phyloP scores from a whole-genome alignment of 495 filamentous ascomycete species.

The Talaromyces nanjingensis region DNA sequence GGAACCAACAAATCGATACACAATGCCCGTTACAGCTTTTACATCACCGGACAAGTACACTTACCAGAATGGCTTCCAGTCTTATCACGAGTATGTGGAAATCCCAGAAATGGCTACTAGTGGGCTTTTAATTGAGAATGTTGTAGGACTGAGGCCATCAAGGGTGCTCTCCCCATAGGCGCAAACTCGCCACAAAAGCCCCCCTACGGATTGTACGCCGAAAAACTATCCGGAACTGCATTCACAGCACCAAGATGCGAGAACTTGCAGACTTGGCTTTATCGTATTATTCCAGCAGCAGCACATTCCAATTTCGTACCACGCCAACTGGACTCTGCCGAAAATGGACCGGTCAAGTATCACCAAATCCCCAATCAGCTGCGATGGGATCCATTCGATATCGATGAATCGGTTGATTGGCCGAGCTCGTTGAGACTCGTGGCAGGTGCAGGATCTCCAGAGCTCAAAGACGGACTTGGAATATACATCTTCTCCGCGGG shows the following conservation, averaged over 20 bases:
- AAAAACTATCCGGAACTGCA: slow-evolving; percentile 89
- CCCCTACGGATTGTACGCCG: slow-evolving; percentile 76
- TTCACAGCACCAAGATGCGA: slow-evolving; percentile 90
- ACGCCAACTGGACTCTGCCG: slow-evolving; percentile 46
- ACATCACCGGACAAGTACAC: slow-evolving; percentile 46
- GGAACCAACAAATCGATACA: not conserved
- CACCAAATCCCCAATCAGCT: slow-evolving; percentile 77
- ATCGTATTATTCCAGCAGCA: slow-evolving; percentile 78
- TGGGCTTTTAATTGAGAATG: not conserved
- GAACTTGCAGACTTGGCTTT: slow-evolving; percentile 90
- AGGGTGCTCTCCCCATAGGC: slow-evolving; percentile 56
- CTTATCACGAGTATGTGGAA: slow-evolving; percentile 48
- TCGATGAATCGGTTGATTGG: slow-evolving; percentile 67
- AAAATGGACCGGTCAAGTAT: slow-evolving; percentile 40
- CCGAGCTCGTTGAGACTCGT: slow-evolving; percentile 64
- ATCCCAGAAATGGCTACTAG: not conserved
- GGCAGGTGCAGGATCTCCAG: not conserved
- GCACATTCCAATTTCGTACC: slow-evolving; percentile 68
- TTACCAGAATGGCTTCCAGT: slow-evolving; percentile 53
- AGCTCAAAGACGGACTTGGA: not conserved
- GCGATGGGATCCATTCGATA: slow-evolving; percentile 85
- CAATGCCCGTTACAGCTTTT: slow-evolving; percentile 52
- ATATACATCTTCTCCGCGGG: not conserved
- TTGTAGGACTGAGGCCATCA: slow-evolving; percentile 37
- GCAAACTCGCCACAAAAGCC: slow-evolving; percentile 87